Base-by-base conservation (phyloP, 73 alveolate species). In the Paramecium octaurelia region DNA sequence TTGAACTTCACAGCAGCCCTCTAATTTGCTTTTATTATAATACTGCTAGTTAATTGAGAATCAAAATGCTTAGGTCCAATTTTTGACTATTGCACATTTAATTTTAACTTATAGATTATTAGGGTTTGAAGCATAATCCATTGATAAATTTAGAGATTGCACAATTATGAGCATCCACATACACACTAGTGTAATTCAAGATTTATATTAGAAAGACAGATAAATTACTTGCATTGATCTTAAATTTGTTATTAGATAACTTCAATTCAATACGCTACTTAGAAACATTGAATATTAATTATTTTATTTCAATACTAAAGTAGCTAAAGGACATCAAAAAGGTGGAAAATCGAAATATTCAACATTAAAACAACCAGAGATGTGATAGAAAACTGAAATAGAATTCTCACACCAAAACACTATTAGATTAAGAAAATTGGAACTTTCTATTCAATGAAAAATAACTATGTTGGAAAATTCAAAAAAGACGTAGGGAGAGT, bases 401-500 rank as follows among this genome's bases (percentile, higher is more conserved):
- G 44, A 64, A 87, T 87, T 40, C 73, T 87, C 6, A 80, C 27
- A 29, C 83, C 88, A 87, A 64, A 87, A 87, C 93, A 7, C 16
- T 64, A 64, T 59, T 60, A 59, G 93, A 87, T 68, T 54, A 64
- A 31, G 93, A 87, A 60, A 87, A 64, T 38, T 64, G 93, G 68
- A 29, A 88, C 93, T 18, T 60, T 64, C 36, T 87, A 64, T 43
- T 18, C 93, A 1, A 64, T 35, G 10, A 87, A 87, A 43, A 87
- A 87, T 50, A 87, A 87, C 42, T 87, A 87, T 60, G 40, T 87
- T 36, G 93, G 93, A 60, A 58, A 64, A 46, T 60, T 87, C 29
- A 87, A 87, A 29, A 60, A 87, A 6, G 93, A 87, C 40, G 73
- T 44, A 10, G 93, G 87, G 12, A 34, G 35, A 48, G 21, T 73